Conservation (phyloP, 1,139 yeast genomes). For the Candida neerlandica region DNA sequence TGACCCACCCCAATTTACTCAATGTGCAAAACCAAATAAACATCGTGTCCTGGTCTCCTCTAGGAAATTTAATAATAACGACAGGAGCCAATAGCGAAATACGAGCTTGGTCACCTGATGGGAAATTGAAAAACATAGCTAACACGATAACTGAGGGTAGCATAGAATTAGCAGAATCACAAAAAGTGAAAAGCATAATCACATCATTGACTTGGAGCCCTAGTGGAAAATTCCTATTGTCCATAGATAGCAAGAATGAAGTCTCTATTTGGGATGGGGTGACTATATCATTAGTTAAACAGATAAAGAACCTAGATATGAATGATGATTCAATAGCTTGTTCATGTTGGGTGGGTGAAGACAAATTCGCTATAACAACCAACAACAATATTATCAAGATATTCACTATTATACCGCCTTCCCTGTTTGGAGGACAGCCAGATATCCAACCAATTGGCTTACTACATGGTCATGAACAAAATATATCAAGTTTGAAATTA, state of each 20-base stretch:
- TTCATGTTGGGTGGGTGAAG: slow-evolving; percentile 70
- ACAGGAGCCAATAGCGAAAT: slow-evolving; percentile 66
- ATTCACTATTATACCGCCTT: slow-evolving; percentile 43
- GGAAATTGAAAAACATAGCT: slow-evolving; percentile 60
- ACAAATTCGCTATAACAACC: slow-evolving; percentile 72
- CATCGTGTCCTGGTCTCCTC: slow-evolving; percentile 63
- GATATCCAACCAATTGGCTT: slow-evolving; percentile 58
- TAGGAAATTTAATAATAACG: slow-evolving; percentile 58
- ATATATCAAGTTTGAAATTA: slow-evolving; percentile 60
- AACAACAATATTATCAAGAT: slow-evolving; percentile 58
- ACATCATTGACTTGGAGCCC: slow-evolving; percentile 37
- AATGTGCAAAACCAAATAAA: slow-evolving; percentile 34
- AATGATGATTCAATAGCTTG: slow-evolving; percentile 30
- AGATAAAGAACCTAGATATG: slow-evolving; percentile 19
- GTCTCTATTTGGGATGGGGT: slow-evolving; percentile 45
- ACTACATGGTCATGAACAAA: slow-evolving; percentile 68
- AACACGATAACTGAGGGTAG: slow-evolving; percentile 18
- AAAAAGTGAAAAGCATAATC: slow-evolving; percentile 19
- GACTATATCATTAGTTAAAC: slow-evolving; percentile 34
- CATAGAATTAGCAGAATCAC: slow-evolving; percentile 12
- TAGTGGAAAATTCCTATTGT: slow-evolving; percentile 37
- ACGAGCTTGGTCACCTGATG: slow-evolving; percentile 69
- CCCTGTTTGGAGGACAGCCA: slow-evolving; percentile 17
- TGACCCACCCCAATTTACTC: slow-evolving; percentile 34
- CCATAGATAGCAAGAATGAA: slow-evolving; percentile 34